Conservation (phyloP, 345 rosid genomes). For the Noccaea bulbosa region DNA sequence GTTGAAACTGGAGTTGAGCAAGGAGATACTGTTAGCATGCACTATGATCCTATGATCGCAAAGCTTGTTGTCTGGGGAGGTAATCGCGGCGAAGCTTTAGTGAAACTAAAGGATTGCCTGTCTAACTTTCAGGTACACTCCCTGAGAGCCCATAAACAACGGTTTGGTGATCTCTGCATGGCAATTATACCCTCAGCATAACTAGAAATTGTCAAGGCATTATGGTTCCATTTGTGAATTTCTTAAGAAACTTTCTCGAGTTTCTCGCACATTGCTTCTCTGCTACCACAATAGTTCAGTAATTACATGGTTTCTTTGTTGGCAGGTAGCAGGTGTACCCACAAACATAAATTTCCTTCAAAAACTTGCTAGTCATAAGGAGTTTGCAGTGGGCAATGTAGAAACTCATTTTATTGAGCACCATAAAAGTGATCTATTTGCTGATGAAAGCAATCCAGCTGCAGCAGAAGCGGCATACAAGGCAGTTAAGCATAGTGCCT, state of each 20-base stretch:
- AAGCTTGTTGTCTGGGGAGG: constrained; percentile 96
- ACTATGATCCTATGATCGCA: constrained; percentile 99
- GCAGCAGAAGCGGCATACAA: constrained; percentile 52
- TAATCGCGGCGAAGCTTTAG: constrained; percentile 76
- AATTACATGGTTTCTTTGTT: constrained; percentile 35
- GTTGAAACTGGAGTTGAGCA: constrained; percentile 95
- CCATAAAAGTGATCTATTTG: constrained; percentile 71
- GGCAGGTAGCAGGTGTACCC: constrained; percentile 94
- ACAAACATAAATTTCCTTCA: constrained; percentile 84
- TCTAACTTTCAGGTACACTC: constrained; percentile 80
- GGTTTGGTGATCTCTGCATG: constrained; percentile 14
- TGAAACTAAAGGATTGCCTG: constrained; percentile 84
- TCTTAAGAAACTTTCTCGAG: constrained; percentile 1
- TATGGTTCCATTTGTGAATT: constrained; percentile 15
- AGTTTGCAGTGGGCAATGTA: constrained; percentile 75
- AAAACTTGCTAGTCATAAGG: constrained; percentile 74
- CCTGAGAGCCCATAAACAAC: constrained; percentile 16
- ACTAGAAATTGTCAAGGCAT: constrained; percentile 3
- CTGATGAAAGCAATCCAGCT: constrained; percentile 57
- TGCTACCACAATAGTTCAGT: constrained; percentile 12
- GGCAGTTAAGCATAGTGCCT: constrained; percentile 62
- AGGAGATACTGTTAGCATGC: constrained; percentile 96
- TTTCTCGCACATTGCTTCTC: background rate
- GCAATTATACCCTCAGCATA: constrained; percentile 10
- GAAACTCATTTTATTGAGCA: constrained; percentile 96